Evolutionary conservation across 306 rosid species (phyloP).

Genomic region (Rosa chinensis): DNA sequence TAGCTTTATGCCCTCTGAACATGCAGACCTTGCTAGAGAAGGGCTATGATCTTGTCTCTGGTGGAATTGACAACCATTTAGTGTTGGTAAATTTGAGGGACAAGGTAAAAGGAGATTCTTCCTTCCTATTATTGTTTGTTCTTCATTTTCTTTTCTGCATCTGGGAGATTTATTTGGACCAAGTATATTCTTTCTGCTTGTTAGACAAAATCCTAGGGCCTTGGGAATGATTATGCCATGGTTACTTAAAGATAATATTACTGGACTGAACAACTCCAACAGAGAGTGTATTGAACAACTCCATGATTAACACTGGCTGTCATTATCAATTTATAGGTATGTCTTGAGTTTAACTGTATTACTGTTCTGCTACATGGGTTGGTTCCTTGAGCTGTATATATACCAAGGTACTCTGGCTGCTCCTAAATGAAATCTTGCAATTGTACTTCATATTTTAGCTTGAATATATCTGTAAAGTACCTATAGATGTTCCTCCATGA

Average conservation of each 20-base stretch:
- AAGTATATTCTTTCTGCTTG: background rate
- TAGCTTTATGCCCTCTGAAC: slow-evolving; percentile 35
- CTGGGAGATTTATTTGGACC: background rate
- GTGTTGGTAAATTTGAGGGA: slow-evolving; percentile 81
- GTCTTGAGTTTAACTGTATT: no score
- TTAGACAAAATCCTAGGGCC: background rate
- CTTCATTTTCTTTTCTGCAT: background rate
- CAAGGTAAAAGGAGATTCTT: slow-evolving; percentile 53
- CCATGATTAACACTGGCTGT: no score
- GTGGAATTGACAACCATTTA: slow-evolving; percentile 94
- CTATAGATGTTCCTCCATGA: no score
- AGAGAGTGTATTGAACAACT: slow-evolving; percentile 4
- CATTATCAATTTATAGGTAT: no score
- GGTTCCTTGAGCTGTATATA: no score
- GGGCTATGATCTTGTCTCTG: slow-evolving; percentile 92
- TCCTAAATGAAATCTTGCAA: no score
- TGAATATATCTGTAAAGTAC: no score
- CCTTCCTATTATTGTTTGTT: slow-evolving; percentile 8
- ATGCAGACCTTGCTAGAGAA: slow-evolving; percentile 77
- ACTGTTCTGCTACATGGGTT: no score
- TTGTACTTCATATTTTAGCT: no score
- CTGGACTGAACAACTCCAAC: slow-evolving; percentile 7
- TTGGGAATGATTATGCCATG: background rate
- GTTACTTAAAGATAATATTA: background rate
- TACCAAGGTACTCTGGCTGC: no score